Base-by-base conservation (phyloP, 768 basidiomycete species). In the Mycena crocata region DNA sequence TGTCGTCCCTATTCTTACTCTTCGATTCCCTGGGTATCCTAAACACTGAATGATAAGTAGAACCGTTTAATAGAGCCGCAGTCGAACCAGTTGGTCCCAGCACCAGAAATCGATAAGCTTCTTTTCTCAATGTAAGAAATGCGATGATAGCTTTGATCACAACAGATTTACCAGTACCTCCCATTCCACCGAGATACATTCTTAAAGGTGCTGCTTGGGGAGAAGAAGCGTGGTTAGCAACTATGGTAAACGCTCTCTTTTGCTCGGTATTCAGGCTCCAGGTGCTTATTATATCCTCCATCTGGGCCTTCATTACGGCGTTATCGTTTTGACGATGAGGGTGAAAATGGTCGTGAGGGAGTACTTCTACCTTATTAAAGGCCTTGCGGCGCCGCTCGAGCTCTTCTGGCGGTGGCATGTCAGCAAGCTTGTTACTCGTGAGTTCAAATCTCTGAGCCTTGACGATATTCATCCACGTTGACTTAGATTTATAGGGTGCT, bases 171-270 rank as follows among this genome's bases (percentile, higher is more conserved):
- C 79, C 79, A 1, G 77, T 77, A 0, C 79, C 76, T 21, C 72
- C 79, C 68, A 77, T 78, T 0, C 80, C 80, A 7, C 72, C 77
- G 0, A 79, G 59, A 52, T 77, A 77, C 75, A 79, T 77, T 35
- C 70, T 75, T 0, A 79, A 30, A 15, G 74, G 74, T 24, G 56
- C n/a, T 0, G 50, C 13, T 31, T 64, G 9, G n/a, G 35, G 24
- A 15, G 15, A n/a, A 21, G 37, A 45, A 12, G 61, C 57, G 61
- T 76, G 76, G 21, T 74, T 61, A 1, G 78, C 68, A 26, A 80
- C 62, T 31, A 80, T 76, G 0, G 63, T n/a, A 52, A 77, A 80
- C 0, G 78, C 80, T 37, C 75, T 52, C 8, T 74, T 59, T 63
- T 81, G 80, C 50, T 80, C 78, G 2, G 48, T 31, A 60, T 82